Conservation (phyloP, 169 alveolate genomes). For the Cryptosporidium xiaoi region DNA sequence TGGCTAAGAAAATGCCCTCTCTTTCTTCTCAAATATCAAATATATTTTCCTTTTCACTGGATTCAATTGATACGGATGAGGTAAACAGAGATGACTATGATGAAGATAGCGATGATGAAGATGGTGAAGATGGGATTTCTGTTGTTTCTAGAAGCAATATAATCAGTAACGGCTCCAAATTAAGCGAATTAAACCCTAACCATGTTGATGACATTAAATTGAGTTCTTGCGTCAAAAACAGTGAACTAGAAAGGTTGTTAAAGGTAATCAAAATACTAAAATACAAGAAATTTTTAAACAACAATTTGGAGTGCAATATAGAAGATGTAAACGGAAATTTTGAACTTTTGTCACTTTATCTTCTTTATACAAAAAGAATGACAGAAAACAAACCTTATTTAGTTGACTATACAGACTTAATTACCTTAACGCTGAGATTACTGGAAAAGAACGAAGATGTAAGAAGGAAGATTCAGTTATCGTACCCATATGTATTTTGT, state of each 20-base stretch:
- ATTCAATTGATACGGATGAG: not conserved
- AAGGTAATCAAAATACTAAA: slow-evolving; percentile 37
- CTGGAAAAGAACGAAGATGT: slow-evolving; percentile 69
- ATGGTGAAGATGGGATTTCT: not conserved
- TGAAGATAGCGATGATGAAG: slow-evolving; percentile 1
- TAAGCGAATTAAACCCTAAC: not conserved
- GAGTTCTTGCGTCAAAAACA: slow-evolving; percentile 5
- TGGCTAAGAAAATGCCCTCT: not conserved
- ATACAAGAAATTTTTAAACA: slow-evolving; percentile 17
- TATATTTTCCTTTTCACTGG: not conserved
- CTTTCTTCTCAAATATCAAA: slow-evolving; percentile 24
- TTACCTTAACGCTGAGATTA: slow-evolving; percentile 70
- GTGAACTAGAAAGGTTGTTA: slow-evolving; percentile 32
- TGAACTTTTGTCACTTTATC: slow-evolving; percentile 36
- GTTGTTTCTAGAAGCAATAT: not conserved
- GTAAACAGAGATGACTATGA: slow-evolving; percentile 54
- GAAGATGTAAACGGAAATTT: slow-evolving; percentile 45
- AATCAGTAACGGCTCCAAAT: not conserved
- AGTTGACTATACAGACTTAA: slow-evolving; percentile 79
- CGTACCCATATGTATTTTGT: slow-evolving; percentile 80
- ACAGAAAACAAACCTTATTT: slow-evolving; percentile 74
- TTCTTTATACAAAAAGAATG: slow-evolving; percentile 67
- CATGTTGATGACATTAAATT: not conserved
- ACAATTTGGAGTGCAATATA: slow-evolving; percentile 14
- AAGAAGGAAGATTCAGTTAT: slow-evolving; percentile 67